Conservation (phyloP, 2,329 filamentous ascomycete species). For the Lasiodiplodia sp. region DNA sequence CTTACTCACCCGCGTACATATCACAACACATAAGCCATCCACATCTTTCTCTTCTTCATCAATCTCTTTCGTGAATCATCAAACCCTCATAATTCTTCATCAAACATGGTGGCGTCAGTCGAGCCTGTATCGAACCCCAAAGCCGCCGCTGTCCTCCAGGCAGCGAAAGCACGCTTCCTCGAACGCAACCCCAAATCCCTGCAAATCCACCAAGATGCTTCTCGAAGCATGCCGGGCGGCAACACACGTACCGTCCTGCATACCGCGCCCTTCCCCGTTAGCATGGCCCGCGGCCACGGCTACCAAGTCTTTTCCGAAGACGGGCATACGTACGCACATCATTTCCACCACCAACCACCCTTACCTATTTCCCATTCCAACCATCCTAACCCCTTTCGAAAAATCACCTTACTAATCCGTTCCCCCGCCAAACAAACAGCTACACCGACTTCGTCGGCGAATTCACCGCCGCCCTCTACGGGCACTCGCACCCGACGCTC, state of each 20-base stretch:
- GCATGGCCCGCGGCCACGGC: constrained; percentile 40
- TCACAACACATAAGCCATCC: not conserved
- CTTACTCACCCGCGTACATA: not conserved
- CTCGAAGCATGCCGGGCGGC: constrained; percentile 45
- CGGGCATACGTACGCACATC: constrained; percentile 35
- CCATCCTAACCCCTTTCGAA: not conserved
- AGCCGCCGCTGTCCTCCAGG: constrained; percentile 33
- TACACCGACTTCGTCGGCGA: constrained; percentile 42
- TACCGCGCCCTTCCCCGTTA: constrained; percentile 48
- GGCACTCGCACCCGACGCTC: constrained; percentile 42
- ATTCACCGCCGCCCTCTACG: constrained; percentile 39
- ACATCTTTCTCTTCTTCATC: not conserved
- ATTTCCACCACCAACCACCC: not conserved
- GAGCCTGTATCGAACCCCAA: not conserved
- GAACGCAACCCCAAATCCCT: constrained; percentile 37
- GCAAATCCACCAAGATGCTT: constrained; percentile 41
- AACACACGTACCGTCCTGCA: constrained; percentile 49
- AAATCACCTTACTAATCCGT: constrained; percentile 38
- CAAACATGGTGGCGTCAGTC: not conserved
- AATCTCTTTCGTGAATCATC: not conserved
- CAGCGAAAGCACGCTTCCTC: constrained; percentile 35
- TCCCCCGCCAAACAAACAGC: not conserved
- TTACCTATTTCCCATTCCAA: no score
- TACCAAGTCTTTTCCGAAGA: constrained; percentile 42
- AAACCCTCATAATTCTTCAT: not conserved